A percentile compares a stretch with the other conserved stretches of the same genome.
phyloP scores from a whole-genome alignment of 495 filamentous ascomycete genomes.

The Baudoinia panamericana region DNA sequence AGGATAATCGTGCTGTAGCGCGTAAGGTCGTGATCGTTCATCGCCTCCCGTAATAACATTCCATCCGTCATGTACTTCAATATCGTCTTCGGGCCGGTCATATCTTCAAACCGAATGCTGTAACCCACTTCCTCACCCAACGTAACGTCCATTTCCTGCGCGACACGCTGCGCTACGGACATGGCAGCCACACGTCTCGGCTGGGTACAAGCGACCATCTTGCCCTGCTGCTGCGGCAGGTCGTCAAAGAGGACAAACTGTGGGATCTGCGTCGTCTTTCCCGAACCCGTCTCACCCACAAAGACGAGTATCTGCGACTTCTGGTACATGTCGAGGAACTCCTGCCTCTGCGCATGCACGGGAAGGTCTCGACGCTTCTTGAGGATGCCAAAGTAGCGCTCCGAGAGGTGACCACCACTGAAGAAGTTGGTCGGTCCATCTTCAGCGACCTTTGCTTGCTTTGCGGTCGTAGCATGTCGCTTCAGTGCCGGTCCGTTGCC shows the following conservation, averaged over 20 bases:
- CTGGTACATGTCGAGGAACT: constrained; percentile 88
- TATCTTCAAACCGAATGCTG: constrained; percentile 97
- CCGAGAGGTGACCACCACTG: constrained; percentile 54
- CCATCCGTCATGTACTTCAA: constrained; percentile 99
- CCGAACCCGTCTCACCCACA: constrained; percentile 97
- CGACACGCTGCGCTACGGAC: constrained; percentile 98
- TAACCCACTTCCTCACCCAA: constrained; percentile 96
- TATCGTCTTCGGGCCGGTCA: constrained; percentile 77
- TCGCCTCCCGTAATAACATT: constrained; percentile 95
- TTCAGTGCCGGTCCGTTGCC: constrained; percentile 43
- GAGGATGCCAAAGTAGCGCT: constrained; percentile 78
- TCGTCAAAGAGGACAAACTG: constrained; percentile 98
- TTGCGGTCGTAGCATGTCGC: constrained; percentile 70
- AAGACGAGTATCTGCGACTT: constrained; percentile 91
- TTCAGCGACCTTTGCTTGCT: constrained; percentile 58
- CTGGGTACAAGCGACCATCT: constrained; percentile 94
- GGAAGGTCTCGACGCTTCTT: constrained; percentile 73
- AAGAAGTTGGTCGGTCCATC: constrained; percentile 77
- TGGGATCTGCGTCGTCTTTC: constrained; percentile 97
- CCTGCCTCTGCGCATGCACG: constrained; percentile 74
- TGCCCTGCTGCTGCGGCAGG: constrained; percentile 67
- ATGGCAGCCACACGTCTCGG: constrained; percentile 96
- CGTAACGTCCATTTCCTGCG: constrained; percentile 86
- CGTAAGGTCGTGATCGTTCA: constrained; percentile 84
- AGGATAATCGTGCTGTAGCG: constrained; percentile 97